A percentile compares a stretch with the other conserved stretches of the same genome.
Evolutionary conservation across 2,329 filamentous ascomycete species (phyloP).

Genomic region (Fusarium sulawesiense): DNA sequence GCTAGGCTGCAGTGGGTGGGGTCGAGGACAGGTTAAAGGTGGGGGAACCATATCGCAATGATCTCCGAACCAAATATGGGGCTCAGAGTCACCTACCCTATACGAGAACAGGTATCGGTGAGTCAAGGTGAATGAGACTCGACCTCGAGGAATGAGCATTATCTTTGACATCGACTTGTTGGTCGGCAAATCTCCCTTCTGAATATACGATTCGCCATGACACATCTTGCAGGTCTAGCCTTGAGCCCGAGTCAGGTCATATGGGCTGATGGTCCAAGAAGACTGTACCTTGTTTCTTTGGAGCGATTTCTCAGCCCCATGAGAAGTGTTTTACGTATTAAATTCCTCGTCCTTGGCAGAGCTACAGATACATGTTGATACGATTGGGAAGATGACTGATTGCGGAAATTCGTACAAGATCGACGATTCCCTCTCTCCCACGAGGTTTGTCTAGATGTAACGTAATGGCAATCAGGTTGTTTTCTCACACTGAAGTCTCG

Average conservation of each 20-base stretch:
- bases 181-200: neutral
- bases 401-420: neutral
- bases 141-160: neutral
- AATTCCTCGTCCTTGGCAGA: neutral
- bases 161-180: neutral
- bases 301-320: neutral
- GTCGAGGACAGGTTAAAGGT: slow-evolving; percentile 16
- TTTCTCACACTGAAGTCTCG: neutral
- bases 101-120: neutral
- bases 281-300: neutral
- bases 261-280: neutral
- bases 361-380: neutral
- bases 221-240: neutral
- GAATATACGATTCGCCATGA: neutral
- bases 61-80: neutral
- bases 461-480: neutral
- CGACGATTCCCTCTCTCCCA: neutral
- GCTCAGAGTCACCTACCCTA: neutral
- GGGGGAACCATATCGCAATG: neutral
- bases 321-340: neutral
- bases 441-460: neutral
- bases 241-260: neutral
- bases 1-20: slow-evolving; percentile 33
- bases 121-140: neutral
- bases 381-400: neutral